A percentile compares a stretch with the other conserved stretches of the same genome.
phyloP scores from a whole-genome alignment of 2,329 filamentous ascomycete genomes.

The Aspergillus brunneoviolaceus region DNA sequence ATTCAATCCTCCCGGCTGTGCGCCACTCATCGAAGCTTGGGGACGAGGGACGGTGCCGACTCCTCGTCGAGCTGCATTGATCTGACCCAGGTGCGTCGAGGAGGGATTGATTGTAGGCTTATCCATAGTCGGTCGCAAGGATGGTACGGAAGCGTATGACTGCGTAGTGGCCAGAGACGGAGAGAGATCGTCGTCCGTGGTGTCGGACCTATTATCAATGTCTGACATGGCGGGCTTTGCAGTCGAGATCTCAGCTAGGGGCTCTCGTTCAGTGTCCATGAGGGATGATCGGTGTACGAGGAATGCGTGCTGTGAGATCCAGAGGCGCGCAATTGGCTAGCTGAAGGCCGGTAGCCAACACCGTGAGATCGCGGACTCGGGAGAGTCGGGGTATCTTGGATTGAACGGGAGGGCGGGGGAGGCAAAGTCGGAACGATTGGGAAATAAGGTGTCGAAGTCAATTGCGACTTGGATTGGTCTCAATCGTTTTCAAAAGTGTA shows the following conservation, averaged over 20 bases:
- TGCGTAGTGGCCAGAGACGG: slow-evolving; percentile 36
- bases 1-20: slow-evolving; percentile 53
- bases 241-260: slow-evolving; percentile 20
- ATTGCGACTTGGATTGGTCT: not conserved
- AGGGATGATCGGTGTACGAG: slow-evolving; percentile 1
- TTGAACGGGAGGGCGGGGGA: not conserved
- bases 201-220: slow-evolving; percentile 20
- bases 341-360: not conserved
- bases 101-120: slow-evolving; percentile 65
- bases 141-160: slow-evolving; percentile 24
- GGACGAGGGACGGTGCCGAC: slow-evolving; percentile 27
- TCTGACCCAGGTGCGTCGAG: slow-evolving; percentile 78
- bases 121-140: slow-evolving; percentile 28
- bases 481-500: not conserved
- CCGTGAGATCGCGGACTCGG: not conserved
- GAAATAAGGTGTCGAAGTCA: slow-evolving; percentile 1
- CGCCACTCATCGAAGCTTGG: slow-evolving; percentile 34
- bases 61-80: slow-evolving; percentile 64
- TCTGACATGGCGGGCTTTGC: slow-evolving; percentile 14
- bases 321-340: not conserved
- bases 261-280: slow-evolving; percentile 25
- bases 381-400: slow-evolving; percentile 2
- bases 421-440: slow-evolving; percentile 5
- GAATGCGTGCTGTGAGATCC: not conserved
- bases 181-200: slow-evolving; percentile 22